A percentile compares a stretch with the other conserved stretches of the same genome.
These are phyloP conservation scores for Entomortierella parvispora DNA, from an alignment of 192 early-diverging fungal genomes.

Conservation along the genomic window DNA sequence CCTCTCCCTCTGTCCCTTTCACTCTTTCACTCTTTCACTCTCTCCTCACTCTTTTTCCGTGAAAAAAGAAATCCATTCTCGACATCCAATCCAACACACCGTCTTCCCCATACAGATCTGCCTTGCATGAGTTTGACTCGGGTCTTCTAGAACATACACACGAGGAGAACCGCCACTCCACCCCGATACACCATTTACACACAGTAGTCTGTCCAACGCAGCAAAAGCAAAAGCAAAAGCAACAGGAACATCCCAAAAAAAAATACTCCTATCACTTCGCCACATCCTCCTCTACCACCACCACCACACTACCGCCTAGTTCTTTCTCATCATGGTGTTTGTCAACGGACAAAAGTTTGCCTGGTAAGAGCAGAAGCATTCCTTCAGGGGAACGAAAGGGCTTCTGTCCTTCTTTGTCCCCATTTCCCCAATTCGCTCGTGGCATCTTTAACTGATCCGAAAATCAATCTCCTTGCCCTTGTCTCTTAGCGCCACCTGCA, in stretches of 20 bases:
- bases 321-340: slow-evolving; percentile 37
- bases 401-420: not conserved
- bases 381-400: not conserved
- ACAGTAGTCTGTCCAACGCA: no score
- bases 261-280: not conserved
- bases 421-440: not conserved
- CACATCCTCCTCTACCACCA: not conserved
- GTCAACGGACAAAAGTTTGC: slow-evolving; percentile 57
- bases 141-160: no score
- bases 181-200: no score
- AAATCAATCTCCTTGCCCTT: not conserved
- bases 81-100: not conserved
- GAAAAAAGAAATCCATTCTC: not conserved
- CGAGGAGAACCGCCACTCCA: no score
- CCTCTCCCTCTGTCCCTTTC: not conserved
- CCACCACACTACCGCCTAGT: not conserved
- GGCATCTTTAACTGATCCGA: not conserved
- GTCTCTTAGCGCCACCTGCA: slow-evolving; percentile 57
- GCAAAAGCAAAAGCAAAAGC: not conserved
- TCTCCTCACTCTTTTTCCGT: not conserved
- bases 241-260: no score
- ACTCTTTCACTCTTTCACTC: not conserved
- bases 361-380: slow-evolving; percentile 26
- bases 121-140: no score
- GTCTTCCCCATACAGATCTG: no score